Evolutionary conservation across 495 filamentous ascomycete genomes (phyloP).

Genomic region (Niebla homalea): DNA sequence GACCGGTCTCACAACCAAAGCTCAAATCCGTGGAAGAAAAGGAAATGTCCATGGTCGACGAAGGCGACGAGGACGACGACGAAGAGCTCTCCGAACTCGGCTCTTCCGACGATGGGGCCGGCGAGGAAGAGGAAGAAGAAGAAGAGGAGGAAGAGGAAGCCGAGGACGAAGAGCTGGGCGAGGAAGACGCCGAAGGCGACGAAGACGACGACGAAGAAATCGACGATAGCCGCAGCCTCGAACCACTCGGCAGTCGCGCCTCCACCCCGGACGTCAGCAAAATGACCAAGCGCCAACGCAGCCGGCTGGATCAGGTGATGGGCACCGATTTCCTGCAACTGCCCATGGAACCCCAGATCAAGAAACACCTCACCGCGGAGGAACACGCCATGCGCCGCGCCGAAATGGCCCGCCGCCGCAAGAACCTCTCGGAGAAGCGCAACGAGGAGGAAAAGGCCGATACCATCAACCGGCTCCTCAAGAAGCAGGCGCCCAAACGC

Average conservation of each 20-base stretch:
- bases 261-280: constrained; percentile 68
- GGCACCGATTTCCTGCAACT: constrained; percentile 68
- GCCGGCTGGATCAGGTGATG: constrained; percentile 54
- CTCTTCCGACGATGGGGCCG: constrained; percentile 28
- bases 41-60: constrained; percentile 43
- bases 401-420: constrained; percentile 89
- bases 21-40: constrained; percentile 45
- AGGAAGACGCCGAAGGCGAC: constrained; percentile 39
- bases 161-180: constrained; percentile 29
- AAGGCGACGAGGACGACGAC: constrained; percentile 20
- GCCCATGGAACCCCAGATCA: constrained; percentile 86
- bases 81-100: constrained; percentile 33
- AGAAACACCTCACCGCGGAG: constrained; percentile 84
- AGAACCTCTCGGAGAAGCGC: constrained; percentile 95
- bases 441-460: constrained; percentile 99
- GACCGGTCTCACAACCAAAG: constrained; percentile 14
- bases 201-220: constrained; percentile 44
- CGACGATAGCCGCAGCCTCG: constrained; percentile 47
- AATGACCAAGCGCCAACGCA: constrained; percentile 78
- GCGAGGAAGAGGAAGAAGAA: constrained; percentile 35
- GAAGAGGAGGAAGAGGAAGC: constrained; percentile 40
- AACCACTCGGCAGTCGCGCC: constrained; percentile 38
- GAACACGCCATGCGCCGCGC: constrained; percentile 89
- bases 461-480: constrained; percentile 92
- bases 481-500: constrained; percentile 87